Conservation (phyloP, 2,329 filamentous ascomycete genomes). For the Metarhizium sp. region DNA sequence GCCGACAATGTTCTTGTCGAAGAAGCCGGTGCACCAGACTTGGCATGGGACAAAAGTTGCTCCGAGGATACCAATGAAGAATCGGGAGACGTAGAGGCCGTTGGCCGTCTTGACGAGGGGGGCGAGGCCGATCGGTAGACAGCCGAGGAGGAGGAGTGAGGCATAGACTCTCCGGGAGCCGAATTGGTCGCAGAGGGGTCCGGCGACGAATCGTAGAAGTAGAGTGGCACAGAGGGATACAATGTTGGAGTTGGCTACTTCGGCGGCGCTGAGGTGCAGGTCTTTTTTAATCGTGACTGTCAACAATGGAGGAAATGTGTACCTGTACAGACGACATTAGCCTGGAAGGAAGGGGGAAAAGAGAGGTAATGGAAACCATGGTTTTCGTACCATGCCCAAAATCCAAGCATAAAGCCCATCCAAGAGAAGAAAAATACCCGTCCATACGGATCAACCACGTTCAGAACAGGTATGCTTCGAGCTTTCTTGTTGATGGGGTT, state of each 20-base stretch:
- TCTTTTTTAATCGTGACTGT: slow-evolving; percentile 73
- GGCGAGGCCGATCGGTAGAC: slow-evolving; percentile 73
- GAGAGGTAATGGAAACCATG: neutral
- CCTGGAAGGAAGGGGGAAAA: neutral
- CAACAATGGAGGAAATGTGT: slow-evolving; percentile 78
- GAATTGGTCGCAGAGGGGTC: slow-evolving; percentile 76
- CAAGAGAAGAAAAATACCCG: slow-evolving; percentile 86
- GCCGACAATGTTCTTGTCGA: slow-evolving; percentile 85
- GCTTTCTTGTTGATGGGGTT: slow-evolving; percentile 64
- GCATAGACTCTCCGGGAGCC: slow-evolving; percentile 76
- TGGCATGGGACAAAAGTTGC: slow-evolving; percentile 78
- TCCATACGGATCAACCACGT: slow-evolving; percentile 70
- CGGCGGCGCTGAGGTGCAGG: slow-evolving; percentile 56
- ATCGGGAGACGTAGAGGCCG: slow-evolving; percentile 63
- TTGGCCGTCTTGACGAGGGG: slow-evolving; percentile 56
- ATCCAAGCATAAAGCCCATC: slow-evolving; percentile 78
- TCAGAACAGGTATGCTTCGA: slow-evolving; percentile 67
- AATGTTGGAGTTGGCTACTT: slow-evolving; percentile 87
- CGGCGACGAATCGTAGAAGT: slow-evolving; percentile 66
- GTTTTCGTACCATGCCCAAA: slow-evolving; percentile 62
- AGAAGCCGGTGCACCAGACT: slow-evolving; percentile 89
- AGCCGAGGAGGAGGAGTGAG: slow-evolving; percentile 64
- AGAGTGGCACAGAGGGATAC: slow-evolving; percentile 63
- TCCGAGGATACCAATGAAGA: slow-evolving; percentile 74
- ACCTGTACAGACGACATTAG: slow-evolving; percentile 29